Conservation (phyloP, 192 early-diverging fungal genomes). For the Backusella sp. region DNA sequence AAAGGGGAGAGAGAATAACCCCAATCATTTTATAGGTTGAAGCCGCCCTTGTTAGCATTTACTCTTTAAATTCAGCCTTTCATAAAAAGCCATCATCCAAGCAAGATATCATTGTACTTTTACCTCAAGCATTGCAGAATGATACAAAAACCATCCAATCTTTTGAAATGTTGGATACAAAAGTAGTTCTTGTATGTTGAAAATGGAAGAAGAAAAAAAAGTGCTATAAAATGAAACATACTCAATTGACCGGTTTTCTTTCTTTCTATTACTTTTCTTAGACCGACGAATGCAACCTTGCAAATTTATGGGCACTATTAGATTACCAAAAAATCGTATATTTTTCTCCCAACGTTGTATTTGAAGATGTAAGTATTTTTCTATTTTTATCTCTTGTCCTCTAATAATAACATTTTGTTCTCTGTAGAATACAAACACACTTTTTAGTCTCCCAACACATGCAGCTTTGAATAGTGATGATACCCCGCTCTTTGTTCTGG, state of each 20-base stretch:
- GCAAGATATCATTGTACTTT: conserved; percentile 2
- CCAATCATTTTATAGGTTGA: background rate
- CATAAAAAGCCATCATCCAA: background rate
- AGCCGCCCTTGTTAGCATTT: background rate
- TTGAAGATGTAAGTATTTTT: conserved; percentile 1
- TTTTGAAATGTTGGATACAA: background rate
- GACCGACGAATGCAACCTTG: background rate
- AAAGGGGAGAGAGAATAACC: background rate
- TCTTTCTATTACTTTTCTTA: background rate
- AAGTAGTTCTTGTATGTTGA: background rate
- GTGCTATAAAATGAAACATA: background rate
- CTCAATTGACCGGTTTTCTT: background rate
- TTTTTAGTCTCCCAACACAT: background rate
- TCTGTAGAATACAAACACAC: background rate
- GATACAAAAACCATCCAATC: background rate
- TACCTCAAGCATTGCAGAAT: background rate
- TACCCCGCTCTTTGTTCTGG: conserved; percentile 5
- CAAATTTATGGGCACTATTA: conserved; percentile 6
- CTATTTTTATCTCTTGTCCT: background rate
- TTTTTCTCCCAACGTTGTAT: conserved; percentile 3
- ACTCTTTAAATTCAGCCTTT: background rate
- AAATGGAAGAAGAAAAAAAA: background rate
- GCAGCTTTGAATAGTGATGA: background rate
- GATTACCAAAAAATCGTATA: conserved; percentile 22
- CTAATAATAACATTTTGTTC: background rate